Base-by-base conservation (phyloP, 495 filamentous ascomycete genomes). In the Pseudevernia furfuracea region DNA sequence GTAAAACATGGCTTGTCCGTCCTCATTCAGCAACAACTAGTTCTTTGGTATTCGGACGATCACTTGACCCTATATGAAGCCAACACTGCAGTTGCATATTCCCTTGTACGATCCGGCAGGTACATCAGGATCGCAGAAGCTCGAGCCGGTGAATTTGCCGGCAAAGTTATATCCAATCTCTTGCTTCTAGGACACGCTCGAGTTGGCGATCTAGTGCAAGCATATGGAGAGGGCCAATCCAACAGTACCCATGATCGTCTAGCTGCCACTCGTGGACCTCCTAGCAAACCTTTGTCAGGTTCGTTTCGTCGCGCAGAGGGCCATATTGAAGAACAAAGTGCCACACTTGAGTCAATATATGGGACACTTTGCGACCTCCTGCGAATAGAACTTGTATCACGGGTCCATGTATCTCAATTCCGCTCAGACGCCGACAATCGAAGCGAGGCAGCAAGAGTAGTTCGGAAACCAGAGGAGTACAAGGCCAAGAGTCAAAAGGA, bases 11-110 rank as follows among this genome's bases (percentile, higher is more conserved):
- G 87, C 21, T 81, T 97, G 46, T 84, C 82, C 41, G 87, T 92
- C 34, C 88, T 99, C 69, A 80, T 93, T 53, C 94, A 97, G 72
- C 86, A 95, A 69, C 89, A 92, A 66, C 82, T 99, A 23, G 81
- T 96, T 15, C 88, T 86, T 71, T 87, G 92, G 74, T 83, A 86
- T 46, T 69, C 77, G 46, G 82, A 87, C 60, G 82, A 80, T 43
- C 71, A 79, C 41, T 12, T 28, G 48, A 88, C 90, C 32, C 83
- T 85, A 71, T 97, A 97, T 76, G 88, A 95, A 69, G 87, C 89
- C 32, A 87, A 94, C 62, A 75, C 83, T 69, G 77, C 82, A 57
- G 80, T 87, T 34, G 86, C 90, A 58, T 97, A 97, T 72, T 84
- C 84, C 66, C 80, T 97, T 43, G 76, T 89, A 23, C 88, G 93